Evolutionary conservation across 495 filamentous ascomycete species (phyloP).

Genomic region (Trichoderma gamsii): DNA sequence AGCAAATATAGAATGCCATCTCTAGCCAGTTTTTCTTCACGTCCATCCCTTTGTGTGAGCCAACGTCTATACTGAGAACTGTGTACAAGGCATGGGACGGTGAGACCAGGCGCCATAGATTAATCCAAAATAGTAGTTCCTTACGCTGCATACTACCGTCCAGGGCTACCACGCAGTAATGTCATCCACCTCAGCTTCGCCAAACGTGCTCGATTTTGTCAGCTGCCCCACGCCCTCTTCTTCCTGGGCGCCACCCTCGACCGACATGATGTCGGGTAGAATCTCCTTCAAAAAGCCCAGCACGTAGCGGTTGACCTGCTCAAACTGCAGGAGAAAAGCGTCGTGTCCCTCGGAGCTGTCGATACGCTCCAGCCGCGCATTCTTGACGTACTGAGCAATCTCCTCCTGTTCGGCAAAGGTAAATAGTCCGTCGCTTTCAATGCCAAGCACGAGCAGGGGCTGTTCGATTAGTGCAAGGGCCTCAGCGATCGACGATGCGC

Average conservation of each 20-base stretch:
- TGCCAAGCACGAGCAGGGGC: constrained; percentile 82
- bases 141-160: neutral
- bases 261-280: constrained; percentile 78
- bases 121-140: neutral
- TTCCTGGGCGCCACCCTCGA: constrained; percentile 43
- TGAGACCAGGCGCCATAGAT: neutral
- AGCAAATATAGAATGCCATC: too few relatives aligned
- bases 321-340: constrained; percentile 92
- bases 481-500: constrained; percentile 55
- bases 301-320: constrained; percentile 89
- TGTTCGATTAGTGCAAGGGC: constrained; percentile 80
- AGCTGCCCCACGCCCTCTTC: constrained; percentile 45
- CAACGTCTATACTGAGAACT: neutral
- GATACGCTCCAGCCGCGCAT: constrained; percentile 73
- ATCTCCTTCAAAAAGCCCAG: constrained; percentile 76
- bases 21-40: neutral
- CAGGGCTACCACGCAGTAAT: constrained; percentile 87
- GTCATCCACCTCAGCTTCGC: constrained; percentile 92
- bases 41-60: neutral
- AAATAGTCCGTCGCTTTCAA: constrained; percentile 91
- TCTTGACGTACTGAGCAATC: constrained; percentile 72
- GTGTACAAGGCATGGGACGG: neutral
- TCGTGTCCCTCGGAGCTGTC: constrained; percentile 94
- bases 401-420: constrained; percentile 95
- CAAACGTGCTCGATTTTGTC: constrained; percentile 81